Conservation (phyloP, 2,329 filamentous ascomycete species). For the Arthrobotrys sinensis region DNA sequence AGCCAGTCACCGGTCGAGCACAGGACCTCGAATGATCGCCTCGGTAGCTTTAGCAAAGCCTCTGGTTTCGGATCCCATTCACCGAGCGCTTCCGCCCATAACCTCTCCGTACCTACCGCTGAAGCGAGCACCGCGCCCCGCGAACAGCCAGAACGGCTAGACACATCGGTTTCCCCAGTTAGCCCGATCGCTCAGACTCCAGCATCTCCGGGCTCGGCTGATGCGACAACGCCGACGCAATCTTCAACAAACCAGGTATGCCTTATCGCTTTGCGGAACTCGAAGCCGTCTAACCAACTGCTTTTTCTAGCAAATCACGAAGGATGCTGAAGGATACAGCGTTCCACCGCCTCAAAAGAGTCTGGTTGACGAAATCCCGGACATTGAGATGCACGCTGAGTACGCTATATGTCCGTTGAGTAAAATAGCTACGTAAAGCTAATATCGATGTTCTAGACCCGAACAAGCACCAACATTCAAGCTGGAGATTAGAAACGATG, state of each 20-base stretch:
- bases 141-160: slow-evolving; percentile 42
- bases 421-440: slow-evolving; percentile 43
- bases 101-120: slow-evolving; percentile 52
- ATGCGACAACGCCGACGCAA: slow-evolving; percentile 43
- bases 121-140: slow-evolving; percentile 29
- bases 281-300: not conserved
- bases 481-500: slow-evolving; percentile 83
- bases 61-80: slow-evolving; percentile 41
- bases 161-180: slow-evolving; percentile 31
- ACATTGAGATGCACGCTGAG: slow-evolving; percentile 60
- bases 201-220: slow-evolving; percentile 37
- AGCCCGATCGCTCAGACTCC: slow-evolving; percentile 30
- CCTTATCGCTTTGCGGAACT: not conserved
- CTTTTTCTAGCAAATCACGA: slow-evolving; percentile 68
- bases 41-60: slow-evolving; percentile 50
- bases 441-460: slow-evolving; percentile 62
- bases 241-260: slow-evolving; percentile 48
- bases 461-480: slow-evolving; percentile 75
- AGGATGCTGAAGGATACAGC: slow-evolving; percentile 82
- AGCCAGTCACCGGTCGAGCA: slow-evolving; percentile 61
- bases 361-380: slow-evolving; percentile 68
- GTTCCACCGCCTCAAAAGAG: slow-evolving; percentile 77
- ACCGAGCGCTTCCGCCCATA: slow-evolving; percentile 48
- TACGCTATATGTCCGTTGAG: slow-evolving; percentile 34
- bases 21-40: slow-evolving; percentile 54